These are phyloP conservation scores for Cladophialophora psammophila DNA, from an alignment of 2,329 filamentous ascomycete genomes.

Conservation along the genomic window DNA sequence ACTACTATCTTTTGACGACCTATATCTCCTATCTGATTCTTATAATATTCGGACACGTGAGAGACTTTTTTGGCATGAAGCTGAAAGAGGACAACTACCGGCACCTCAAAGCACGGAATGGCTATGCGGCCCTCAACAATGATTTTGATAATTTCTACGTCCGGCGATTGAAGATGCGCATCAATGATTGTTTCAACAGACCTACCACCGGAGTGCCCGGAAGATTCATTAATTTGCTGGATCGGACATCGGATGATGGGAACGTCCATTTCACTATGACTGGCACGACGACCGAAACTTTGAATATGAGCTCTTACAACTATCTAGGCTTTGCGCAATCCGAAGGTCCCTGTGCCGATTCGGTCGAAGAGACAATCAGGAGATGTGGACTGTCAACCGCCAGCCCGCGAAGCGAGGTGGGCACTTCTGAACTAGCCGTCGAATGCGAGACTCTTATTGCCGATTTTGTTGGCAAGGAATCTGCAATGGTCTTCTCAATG, in stretches of 20 bases:
- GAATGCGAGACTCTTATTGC: conserved; percentile 93
- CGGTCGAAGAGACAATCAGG: conserved; percentile 82
- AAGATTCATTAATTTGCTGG: conserved; percentile 89
- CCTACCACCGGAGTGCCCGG: conserved; percentile 93
- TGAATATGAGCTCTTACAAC: conserved; percentile 99
- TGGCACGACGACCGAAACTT: conserved; percentile 88
- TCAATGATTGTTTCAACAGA: conserved; percentile 95
- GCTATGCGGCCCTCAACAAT: conserved; percentile 93
- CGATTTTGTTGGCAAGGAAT: conserved; percentile 89
- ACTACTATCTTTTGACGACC: conserved; percentile 95
- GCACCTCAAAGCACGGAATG: conserved; percentile 81
- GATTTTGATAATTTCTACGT: conserved; percentile 99
- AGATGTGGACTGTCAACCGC: conserved; percentile 84
- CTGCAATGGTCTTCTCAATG: conserved; percentile 98
- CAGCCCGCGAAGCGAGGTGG: conserved; percentile 82
- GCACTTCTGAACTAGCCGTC: conserved; percentile 83
- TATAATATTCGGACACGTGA: conserved; percentile 92
- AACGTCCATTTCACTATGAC: conserved; percentile 89
- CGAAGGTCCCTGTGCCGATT: conserved; percentile 93
- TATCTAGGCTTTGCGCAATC: conserved; percentile 98
- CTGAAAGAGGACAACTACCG: conserved; percentile 89
- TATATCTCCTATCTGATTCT: conserved; percentile 98
- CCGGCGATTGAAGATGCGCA: conserved; percentile 86
- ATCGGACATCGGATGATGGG: conserved; percentile 88
- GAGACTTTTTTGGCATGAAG: conserved; percentile 97